Base-by-base conservation (phyloP, 148 eudicot species). In the Cornus florida region DNA sequence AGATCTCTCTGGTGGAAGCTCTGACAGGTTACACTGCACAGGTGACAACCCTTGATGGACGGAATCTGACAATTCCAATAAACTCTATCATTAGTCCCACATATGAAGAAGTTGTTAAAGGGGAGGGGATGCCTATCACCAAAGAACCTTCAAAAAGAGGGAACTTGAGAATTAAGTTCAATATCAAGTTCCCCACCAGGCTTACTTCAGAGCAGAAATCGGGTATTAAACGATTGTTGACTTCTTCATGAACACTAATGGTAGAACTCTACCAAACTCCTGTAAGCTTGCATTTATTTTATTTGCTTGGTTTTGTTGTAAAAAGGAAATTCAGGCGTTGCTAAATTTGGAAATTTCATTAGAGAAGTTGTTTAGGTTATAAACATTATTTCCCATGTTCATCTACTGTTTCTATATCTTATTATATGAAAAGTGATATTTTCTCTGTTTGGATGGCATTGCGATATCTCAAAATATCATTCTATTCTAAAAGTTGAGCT, bases 41-140 rank as follows among this genome's bases (percentile, higher is more conserved):
- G 73, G 35, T 92, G 41, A 74, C 92, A 79, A 86, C 93, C 82
- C 88, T 92, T 28, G 93, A 92, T 75, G 93, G 96, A 4, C 89
- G 92, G 50, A 86, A 50, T 74, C 77, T 92, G 57, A 80, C 90
- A 1, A 72, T 90, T 79, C 92, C 93, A 33, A 71, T 92, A 65
- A 92, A 79, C 80, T 69, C 84, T 33, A 82, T 92, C 62, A 86
- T 92, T 28, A 80, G 86, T 84, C 93, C 93, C 6, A 75, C 85
- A 5, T 89, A 90, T 59, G 96, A 92, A 84, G 93, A 92, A 82
- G 89, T 89, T 28, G 87, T 92, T 39, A 88, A 88, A 86, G 93
- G 92, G 50, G 96, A 90, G 78, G 95, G 95, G 6, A 92, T 92
- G 95, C 93, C 95, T 8, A 88, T 86, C 35, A 89, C 93, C 7